Evolutionary conservation across 164 flowering plant genomes (phyloP).

Genomic region (Litsea cubeba): DNA sequence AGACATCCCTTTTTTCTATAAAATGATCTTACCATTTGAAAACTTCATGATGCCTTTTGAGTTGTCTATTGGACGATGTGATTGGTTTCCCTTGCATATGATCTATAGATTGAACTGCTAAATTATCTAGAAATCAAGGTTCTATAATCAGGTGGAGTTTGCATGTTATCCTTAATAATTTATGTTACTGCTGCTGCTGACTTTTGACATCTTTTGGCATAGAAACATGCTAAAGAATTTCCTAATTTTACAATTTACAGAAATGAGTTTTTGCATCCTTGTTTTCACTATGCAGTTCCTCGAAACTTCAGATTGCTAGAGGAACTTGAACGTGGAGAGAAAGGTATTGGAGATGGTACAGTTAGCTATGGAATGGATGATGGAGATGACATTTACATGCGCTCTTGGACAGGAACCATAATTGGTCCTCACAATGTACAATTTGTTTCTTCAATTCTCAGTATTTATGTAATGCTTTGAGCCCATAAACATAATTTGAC

Average conservation of each 20-base stretch:
- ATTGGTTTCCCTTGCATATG: no score
- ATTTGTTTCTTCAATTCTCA: background rate
- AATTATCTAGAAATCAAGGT: no score
- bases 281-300: slow-evolving; percentile 14
- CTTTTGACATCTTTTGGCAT: background rate
- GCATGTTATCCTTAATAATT: background rate
- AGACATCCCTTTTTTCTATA: no score
- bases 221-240: background rate
- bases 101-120: no score
- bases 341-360: slow-evolving; percentile 23
- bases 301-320: slow-evolving; percentile 23
- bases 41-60: no score
- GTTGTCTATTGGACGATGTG: no score
- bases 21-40: no score
- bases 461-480: background rate
- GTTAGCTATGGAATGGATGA: slow-evolving; percentile 25
- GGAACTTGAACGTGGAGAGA: slow-evolving; percentile 22
- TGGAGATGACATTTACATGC: slow-evolving; percentile 19
- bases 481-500: background rate
- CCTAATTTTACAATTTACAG: no score
- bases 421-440: slow-evolving; percentile 21
- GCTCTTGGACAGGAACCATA: slow-evolving; percentile 21
- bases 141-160: background rate
- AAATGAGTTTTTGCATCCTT: background rate
- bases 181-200: no score